Conservation (phyloP, 768 basidiomycete species). For the Pilatotrama ljubarskyi region DNA sequence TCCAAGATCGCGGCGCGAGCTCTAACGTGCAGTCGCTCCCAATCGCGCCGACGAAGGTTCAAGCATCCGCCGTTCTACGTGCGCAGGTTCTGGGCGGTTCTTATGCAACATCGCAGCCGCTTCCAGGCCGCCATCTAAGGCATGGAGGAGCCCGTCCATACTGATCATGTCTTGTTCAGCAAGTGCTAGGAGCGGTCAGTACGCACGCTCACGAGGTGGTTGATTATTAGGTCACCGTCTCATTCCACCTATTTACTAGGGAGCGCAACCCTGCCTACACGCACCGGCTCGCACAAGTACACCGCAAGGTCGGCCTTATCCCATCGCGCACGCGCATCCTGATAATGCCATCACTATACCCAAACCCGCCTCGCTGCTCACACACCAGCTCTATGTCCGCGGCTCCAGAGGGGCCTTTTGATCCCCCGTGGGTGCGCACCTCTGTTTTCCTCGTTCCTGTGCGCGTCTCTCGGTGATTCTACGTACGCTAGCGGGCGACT, state of each 20-base stretch:
- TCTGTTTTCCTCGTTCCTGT: not conserved
- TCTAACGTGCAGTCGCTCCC: not conserved
- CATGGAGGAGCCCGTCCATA: not conserved
- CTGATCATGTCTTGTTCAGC: not conserved
- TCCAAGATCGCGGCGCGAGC: not conserved
- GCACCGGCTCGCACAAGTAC: not conserved
- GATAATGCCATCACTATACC: not conserved
- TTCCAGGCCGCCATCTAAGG: too few species aligned
- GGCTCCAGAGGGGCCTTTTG: not conserved
- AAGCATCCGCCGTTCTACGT: not conserved
- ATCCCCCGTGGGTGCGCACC: not conserved
- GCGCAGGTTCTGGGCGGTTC: too few species aligned
- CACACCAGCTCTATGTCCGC: not conserved
- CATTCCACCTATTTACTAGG: not conserved
- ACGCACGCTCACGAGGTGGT: not conserved
- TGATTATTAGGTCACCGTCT: not conserved
- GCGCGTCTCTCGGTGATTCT: not conserved
- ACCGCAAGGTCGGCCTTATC: not conserved
- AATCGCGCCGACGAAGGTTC: not conserved
- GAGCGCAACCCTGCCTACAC: not conserved
- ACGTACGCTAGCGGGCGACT: not conserved
- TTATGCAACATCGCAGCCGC: too few species aligned
- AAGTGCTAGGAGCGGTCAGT: not conserved
- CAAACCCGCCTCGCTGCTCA: not conserved
- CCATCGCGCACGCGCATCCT: not conserved